Conservation (phyloP, 495 filamentous ascomycete genomes). For the Penicillium chermesinum region DNA sequence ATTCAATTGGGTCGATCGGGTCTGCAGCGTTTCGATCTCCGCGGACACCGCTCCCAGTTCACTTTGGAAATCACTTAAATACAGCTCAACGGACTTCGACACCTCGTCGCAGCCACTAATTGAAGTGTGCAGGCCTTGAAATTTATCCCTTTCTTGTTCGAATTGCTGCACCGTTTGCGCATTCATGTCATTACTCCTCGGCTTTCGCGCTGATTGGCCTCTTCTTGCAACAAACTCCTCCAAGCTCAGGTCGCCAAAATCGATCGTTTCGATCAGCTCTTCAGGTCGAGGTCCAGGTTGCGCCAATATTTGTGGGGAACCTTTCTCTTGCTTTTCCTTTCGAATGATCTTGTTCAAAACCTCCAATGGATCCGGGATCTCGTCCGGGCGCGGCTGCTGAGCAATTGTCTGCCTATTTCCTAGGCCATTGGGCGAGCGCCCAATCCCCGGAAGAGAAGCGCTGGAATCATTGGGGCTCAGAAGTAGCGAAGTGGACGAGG, state of each 20-base stretch:
- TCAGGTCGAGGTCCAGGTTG: constrained; percentile 30
- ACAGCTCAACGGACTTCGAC: constrained; percentile 84
- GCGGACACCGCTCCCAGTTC: constrained; percentile 87
- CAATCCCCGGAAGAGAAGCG: constrained; percentile 59
- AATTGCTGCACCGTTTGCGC: constrained; percentile 74
- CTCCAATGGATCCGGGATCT: constrained; percentile 65
- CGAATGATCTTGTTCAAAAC: constrained; percentile 70
- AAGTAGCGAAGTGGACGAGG: constrained; percentile 61
- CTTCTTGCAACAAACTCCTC: constrained; percentile 58
- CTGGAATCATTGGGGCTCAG: constrained; percentile 65
- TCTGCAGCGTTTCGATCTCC: constrained; percentile 90
- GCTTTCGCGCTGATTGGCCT: constrained; percentile 28
- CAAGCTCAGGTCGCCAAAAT: constrained; percentile 72
- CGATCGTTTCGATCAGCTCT: constrained; percentile 57
- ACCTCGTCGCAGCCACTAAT: constrained; percentile 91
- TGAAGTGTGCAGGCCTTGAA: constrained; percentile 84
- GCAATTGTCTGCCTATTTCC: constrained; percentile 52
- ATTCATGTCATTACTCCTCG: constrained; percentile 46
- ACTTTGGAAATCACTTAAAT: constrained; percentile 85
- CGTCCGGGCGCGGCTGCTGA: constrained; percentile 39
- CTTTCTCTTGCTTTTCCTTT: constrained; percentile 26
- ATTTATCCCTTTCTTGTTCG: constrained; percentile 80
- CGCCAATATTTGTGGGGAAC: constrained; percentile 6
- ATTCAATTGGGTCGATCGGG: constrained; percentile 76
- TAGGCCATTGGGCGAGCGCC: constrained; percentile 60